Evolutionary conservation across 2,329 filamentous ascomycete genomes (phyloP), one percentile per base, ranked within the genome.

Genomic region (Clarireedia monteithiana): DNA sequence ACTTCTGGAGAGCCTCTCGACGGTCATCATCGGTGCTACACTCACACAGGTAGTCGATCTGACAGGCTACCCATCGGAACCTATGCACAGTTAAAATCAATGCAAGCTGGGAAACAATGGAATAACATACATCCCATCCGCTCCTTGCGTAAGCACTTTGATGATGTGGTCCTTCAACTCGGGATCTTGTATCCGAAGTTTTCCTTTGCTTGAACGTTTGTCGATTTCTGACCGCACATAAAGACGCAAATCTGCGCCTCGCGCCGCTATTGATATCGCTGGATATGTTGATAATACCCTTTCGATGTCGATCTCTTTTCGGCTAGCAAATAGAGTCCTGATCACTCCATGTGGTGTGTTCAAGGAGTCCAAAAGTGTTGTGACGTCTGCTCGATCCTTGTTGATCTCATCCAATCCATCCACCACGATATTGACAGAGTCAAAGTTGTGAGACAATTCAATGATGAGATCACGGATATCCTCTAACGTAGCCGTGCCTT

Each of bases 331-430:
- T n/a, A 59, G 42, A 3, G 50, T 58, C 42, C 57, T 60, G n/a
- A 63, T 53, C 36, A 17, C 62, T 26, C 42, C 46, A n/a, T 24
- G 47, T 1, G 39, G 24, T 30, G 9, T 14, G 44, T 58, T 59
- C 7, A 63, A 50, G 1, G 24, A 48, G 50, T 24, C 26, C 5
- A 62, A 50, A n/a, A 47, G 34, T 10, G 17, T 40, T 15, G 54
- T 45, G 2, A 63, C 58, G 2, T 49, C 49, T 5, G 23, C 49
- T 4, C 54, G 50, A 40, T 61, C 45, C 7, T 55, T 27, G 5
- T 50, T 55, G 51, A 64, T 62, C 45, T 69, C 66, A 52, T 69
- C 67, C 2, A 69, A 40, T 5, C 59, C 66, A 58, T 69, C 67
- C 0, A 69, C 60, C 24, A 69, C 23, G 2, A 69, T 62, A 23